Evolutionary conservation across 78 protist genomes (phyloP).

Genomic region (Dictyostelium intermedium): DNA sequence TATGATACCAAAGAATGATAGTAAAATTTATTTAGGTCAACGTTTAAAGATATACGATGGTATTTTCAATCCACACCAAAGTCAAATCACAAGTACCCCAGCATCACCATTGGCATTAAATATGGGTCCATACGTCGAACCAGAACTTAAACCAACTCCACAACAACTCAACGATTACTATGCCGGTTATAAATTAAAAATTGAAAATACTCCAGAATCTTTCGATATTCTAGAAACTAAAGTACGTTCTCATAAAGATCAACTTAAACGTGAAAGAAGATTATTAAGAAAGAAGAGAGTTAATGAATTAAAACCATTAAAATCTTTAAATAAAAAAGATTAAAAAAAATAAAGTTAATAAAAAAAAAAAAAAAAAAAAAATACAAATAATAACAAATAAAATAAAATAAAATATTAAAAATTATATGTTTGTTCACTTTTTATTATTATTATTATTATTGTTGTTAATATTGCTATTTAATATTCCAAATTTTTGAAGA

Average conservation of each 20-base stretch:
- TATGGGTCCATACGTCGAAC: slow-evolving; percentile 35
- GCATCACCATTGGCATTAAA: slow-evolving; percentile 19
- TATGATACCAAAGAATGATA: slow-evolving; percentile 82
- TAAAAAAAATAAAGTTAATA: neutral
- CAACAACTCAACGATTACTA: slow-evolving; percentile 30
- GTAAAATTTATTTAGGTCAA: slow-evolving; percentile 39
- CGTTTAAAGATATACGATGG: slow-evolving; percentile 60
- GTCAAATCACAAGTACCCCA: slow-evolving; percentile 51
- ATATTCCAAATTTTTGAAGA: slow-evolving; percentile 25
- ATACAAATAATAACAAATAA: neutral
- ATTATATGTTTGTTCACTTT: neutral
- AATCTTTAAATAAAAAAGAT: neutral
- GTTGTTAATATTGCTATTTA: neutral
- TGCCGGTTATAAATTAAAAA: slow-evolving; percentile 61
- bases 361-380: neutral
- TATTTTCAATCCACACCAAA: slow-evolving; percentile 53
- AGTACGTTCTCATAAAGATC: slow-evolving; percentile 41
- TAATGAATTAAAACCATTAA: slow-evolving; percentile 41
- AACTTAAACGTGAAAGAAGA: slow-evolving; percentile 60
- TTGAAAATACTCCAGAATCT: neutral
- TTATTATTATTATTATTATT: neutral
- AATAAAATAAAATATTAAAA: neutral
- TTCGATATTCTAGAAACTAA: slow-evolving; percentile 42
- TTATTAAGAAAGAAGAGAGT: slow-evolving; percentile 58
- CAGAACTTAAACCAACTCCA: neutral